phyloP scores from a whole-genome alignment of 257 asterid species.

The Nicotiana tabacum region DNA sequence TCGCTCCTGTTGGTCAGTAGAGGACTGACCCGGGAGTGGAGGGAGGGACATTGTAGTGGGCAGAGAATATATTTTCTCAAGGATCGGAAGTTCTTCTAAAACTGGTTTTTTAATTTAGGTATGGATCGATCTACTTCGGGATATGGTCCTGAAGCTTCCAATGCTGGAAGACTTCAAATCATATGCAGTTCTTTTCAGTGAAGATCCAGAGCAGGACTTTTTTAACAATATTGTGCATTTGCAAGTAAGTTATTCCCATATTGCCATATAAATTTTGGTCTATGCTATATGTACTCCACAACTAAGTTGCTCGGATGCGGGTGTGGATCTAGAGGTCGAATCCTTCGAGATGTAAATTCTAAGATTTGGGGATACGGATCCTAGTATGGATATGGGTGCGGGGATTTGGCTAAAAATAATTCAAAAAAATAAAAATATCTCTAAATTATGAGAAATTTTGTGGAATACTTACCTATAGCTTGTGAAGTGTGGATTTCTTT shows the following conservation, averaged over 20 bases:
- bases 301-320: too few species aligned
- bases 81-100: not conserved
- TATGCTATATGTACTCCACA: not conserved
- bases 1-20: not conserved
- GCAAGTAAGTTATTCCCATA: conserved; percentile 46
- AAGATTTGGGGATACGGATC: too few species aligned
- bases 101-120: conserved; percentile 39
- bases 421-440: too few species aligned
- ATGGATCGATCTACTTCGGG: conserved; percentile 85
- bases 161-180: conserved; percentile 55
- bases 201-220: conserved; percentile 88
- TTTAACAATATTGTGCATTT: conserved; percentile 75
- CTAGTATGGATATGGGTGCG: too few species aligned
- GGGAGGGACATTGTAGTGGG: not conserved
- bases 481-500: too few species aligned
- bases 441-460: too few species aligned
- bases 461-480: too few species aligned
- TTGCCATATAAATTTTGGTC: not conserved
- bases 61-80: not conserved
- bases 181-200: conserved; percentile 53
- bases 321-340: too few species aligned
- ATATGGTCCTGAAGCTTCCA: conserved; percentile 87
- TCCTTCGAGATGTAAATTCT: too few species aligned
- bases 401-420: too few species aligned
- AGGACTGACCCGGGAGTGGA: not conserved